Conservation (phyloP, 805 yeast genomes). For the Metschnikowia chrysomelidarum region DNA sequence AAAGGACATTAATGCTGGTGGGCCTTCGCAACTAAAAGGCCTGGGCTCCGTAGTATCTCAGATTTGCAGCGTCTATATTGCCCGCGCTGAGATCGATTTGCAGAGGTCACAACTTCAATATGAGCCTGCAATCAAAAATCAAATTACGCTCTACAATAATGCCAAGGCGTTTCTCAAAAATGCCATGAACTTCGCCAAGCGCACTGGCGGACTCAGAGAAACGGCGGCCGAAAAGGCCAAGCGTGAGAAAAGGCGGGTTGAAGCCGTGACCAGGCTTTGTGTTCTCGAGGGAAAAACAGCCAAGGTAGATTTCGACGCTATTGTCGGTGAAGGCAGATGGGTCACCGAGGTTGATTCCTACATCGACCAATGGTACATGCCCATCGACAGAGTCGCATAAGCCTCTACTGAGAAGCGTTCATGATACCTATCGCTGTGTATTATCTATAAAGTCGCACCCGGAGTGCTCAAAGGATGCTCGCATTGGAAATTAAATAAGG, state of each 20-base stretch:
- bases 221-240: constrained; percentile 40
- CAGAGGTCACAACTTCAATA: constrained; percentile 40
- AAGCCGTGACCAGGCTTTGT: constrained; percentile 46
- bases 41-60: constrained; percentile 34
- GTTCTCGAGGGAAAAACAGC: constrained; percentile 34
- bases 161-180: constrained; percentile 43
- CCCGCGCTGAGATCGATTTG: constrained; percentile 51
- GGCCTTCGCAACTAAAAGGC: constrained; percentile 19
- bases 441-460: constrained; percentile 1
- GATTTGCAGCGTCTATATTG: constrained; percentile 44
- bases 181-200: constrained; percentile 44
- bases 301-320: constrained; percentile 8
- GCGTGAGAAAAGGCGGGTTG: constrained; percentile 42
- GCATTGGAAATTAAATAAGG: not conserved
- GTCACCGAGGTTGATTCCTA: constrained; percentile 24
- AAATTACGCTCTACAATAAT: constrained; percentile 35
- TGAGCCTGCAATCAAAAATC: constrained; percentile 31
- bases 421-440: not conserved
- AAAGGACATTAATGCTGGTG: not conserved
- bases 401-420: not conserved
- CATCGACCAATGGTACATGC: constrained; percentile 28
- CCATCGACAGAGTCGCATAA: constrained; percentile 1
- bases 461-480: too few species aligned
- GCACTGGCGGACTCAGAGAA: constrained; percentile 53
- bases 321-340: constrained; percentile 34